Base-by-base conservation (phyloP, 345 rosid species). In the Citrus sp. region DNA sequence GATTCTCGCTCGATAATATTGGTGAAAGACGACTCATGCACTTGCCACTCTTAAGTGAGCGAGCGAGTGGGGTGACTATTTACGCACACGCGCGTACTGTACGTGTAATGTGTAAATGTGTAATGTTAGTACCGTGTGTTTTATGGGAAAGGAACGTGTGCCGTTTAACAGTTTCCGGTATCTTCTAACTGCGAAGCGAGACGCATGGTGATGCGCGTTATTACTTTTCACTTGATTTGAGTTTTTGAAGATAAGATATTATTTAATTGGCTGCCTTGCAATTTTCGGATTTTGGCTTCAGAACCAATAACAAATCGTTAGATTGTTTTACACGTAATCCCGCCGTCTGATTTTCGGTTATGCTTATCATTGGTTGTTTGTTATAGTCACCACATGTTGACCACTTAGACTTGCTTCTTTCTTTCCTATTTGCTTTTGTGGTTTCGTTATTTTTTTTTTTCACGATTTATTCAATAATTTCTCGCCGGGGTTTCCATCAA, bases 141-240 rank as follows among this genome's bases (percentile, higher is more conserved):
- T 35, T 25, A 19, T 35, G 54, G 12, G 28, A 42, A 60, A 3
- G 40, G 7, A 54, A 18, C 7, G 1, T 12, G 62, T 27, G 66
- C 60, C 46, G 62, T 49, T 78, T 79, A 79, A 79, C 82, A 58
- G 59, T 37, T 55, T 66, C 67, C 51, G 74, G 22, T 79, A 4
- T 40, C 30, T 1, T 37, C 73, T 77, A 77, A 77, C 73, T 0
- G 79, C 24, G 18, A 9, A 16, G 4, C 67, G 73, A 67, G 35
- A 24, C 58, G 34, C 73, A 18, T 58, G 73, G 65, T 24, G 64
- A 75, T 65, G 22, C 49, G 14, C 35, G 13, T 38, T 12, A 3
- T 67, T 37, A 9, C 14, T n/a, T 35, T 5, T 40, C 55, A 8
- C 49, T 21, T 9, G 55, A 38, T 24, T 40, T n/a, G 10, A 51